phyloP scores from a whole-genome alignment of 768 basidiomycete genomes.

The Suillus ampliporus region DNA sequence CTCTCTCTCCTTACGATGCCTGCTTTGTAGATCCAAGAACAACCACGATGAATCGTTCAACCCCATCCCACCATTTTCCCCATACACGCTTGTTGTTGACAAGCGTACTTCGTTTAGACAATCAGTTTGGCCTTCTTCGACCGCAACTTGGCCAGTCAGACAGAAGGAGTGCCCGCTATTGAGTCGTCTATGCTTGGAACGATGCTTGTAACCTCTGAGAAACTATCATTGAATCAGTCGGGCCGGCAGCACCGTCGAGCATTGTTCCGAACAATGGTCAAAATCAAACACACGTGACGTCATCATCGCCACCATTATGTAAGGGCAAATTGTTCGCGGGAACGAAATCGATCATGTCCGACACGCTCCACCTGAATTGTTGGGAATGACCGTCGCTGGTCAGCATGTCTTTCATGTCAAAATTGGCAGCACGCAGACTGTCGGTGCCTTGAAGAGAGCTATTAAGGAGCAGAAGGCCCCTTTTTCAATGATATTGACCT shows the following conservation, averaged over 20 bases:
- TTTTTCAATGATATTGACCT: slow-evolving; percentile 2
- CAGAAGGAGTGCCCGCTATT: no score
- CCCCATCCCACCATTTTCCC: not conserved
- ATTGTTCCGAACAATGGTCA: no score
- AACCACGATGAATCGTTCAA: not conserved
- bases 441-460: not conserved
- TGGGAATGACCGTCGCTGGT: not conserved
- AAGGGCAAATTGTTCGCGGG: no score
- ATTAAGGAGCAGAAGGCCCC: slow-evolving; percentile 9
- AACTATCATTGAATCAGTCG: no score
- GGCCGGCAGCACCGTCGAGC: no score
- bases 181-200: no score
- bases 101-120: not conserved
- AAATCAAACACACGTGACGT: no score
- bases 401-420: slow-evolving; percentile 7
- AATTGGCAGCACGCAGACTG: slow-evolving; percentile 6
- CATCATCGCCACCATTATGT: not conserved
- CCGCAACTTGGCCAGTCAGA: no score
- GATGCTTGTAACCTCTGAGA: no score
- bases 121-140: no score
- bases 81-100: not conserved
- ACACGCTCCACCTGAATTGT: slow-evolving; percentile 7
- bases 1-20: no score
- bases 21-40: not conserved
- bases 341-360: no score